Base-by-base conservation (phyloP, 2,329 filamentous ascomycete species). In the Trichoderma sp. region DNA sequence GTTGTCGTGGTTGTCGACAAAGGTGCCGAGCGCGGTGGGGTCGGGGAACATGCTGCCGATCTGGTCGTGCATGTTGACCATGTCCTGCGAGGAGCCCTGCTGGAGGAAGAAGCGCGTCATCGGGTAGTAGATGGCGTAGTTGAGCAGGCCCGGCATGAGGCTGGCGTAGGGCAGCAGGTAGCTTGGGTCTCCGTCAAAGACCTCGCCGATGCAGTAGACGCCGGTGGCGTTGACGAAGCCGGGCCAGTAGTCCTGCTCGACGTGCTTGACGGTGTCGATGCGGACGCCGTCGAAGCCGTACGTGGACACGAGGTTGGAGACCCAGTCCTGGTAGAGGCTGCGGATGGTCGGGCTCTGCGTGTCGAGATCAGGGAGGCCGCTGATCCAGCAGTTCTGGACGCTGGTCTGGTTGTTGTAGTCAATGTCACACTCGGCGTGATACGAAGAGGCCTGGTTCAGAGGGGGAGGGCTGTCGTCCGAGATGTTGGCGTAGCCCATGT, bases 251-350 rank as follows among this genome's bases (percentile, higher is more conserved):
- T 78, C 78, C 67, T 82, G 81, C 67, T 86, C 80, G 15, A 88
- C 84, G 72, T 88, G 85, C 74, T 86, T 87, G 67, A 85, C 85
- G 0, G 84, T 87, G 68, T 88, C 86, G 69, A 88, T 83, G 41
- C 86, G 83, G 12, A 87, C 76, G 3, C 85, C 85, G 71, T 87
- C 86, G 77, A 89, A 86, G 19, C 78, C 79, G 71, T 89, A 90
- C 67, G 86, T 84, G 3, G 78, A 72, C 2, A 90, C 82, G 0
- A 90, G 77, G 48, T 77, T 77, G 19, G 72, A 73, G 69, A 90
- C 79, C 89, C 88, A 91, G n/a, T 77, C 74, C 62, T 85, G 78
- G 72, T 84, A 85, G 3, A 84, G 76, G 17, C 73, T 72, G 28
- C 81, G 78, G 10, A 90, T 82, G 1, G 74, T 73, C 0, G 75